Evolutionary conservation across 768 basidiomycete genomes (phyloP), one percentile per base, ranked within the genome.

Genomic region (Antrodiella citrinella): DNA sequence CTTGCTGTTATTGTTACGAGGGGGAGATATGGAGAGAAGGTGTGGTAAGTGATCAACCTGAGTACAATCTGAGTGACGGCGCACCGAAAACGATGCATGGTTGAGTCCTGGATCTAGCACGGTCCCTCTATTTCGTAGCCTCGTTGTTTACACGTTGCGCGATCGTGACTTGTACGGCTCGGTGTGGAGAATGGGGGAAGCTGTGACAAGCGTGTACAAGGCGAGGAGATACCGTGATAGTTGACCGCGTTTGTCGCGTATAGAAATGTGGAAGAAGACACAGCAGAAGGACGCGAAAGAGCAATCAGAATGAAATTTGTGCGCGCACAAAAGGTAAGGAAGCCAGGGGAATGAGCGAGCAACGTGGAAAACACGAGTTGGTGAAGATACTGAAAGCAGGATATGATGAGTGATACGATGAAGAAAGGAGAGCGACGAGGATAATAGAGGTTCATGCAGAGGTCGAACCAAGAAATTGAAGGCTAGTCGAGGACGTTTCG

Each of bases 61-160:
- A 44, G 38, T 26, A 43, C 47, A 26, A 45, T 38, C 51, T 47
- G 26, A 41, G 30, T 22, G 49, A 47, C 26, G 35, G 62, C 85
- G 72, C 74, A 87, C 88, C 88, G 88, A 69, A 90, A 86, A 61
- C 84, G 84, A 74, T 86, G 71, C 87, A 91, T 89, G 52, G 45
- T 46, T 54, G 57, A 51, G 26, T 26, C 30, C 41, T 46, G 26
- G 41, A 45, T 50, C 4, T n/a, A 45, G 30, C 25, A 55, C 11
- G 18, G 44, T 52, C 53, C 58, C 59, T 58, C 49, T 35, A 52
- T 54, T 51, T 46, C 49, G 47, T 25, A 50, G 59, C 76, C 80
- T 82, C 77, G 77, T 73, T 80, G 80, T 70, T 68, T 73, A 78
- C 84, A 86, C 83, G 85, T 79, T 83, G 73, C 20, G 41, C 50